Evolutionary conservation across 2,329 filamentous ascomycete species (phyloP).

Genomic region (Blastomyces emzantsi): DNA sequence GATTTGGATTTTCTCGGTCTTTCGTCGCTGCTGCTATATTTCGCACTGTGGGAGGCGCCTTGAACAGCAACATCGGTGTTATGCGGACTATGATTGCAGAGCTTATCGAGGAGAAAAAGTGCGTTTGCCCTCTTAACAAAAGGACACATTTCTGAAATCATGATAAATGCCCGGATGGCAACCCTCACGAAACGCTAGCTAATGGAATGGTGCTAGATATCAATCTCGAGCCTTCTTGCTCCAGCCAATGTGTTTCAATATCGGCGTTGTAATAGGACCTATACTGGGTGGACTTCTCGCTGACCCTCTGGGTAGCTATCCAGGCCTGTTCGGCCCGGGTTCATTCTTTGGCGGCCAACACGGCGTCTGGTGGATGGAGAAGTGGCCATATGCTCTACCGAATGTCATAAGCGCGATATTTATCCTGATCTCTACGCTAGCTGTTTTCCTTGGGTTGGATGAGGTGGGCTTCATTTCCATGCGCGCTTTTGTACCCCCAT

Average conservation of each 20-base stretch:
- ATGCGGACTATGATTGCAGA: conserved; percentile 68
- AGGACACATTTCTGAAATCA: not conserved
- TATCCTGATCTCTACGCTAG: conserved; percentile 46
- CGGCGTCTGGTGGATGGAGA: conserved; percentile 55
- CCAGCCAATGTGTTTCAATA: conserved; percentile 61
- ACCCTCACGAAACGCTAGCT: conserved; percentile 5
- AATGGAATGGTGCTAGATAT: conserved; percentile 26
- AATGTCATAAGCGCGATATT: conserved; percentile 58
- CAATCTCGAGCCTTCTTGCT: conserved; percentile 50
- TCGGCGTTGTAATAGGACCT: conserved; percentile 52
- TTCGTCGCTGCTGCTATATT: conserved; percentile 57
- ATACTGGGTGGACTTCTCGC: conserved; percentile 58
- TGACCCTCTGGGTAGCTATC: conserved; percentile 55
- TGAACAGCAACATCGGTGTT: conserved; percentile 66
- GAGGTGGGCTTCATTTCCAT: conserved; percentile 39
- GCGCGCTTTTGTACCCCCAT: not conserved
- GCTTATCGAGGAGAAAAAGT: conserved; percentile 62
- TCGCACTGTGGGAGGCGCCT: conserved; percentile 54
- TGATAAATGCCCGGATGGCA: not conserved
- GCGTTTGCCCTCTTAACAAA: conserved; percentile 12
- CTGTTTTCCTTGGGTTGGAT: conserved; percentile 56
- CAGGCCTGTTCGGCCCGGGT: conserved; percentile 52
- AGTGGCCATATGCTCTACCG: conserved; percentile 61
- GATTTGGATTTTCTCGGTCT: conserved; percentile 58
- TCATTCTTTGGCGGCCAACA: conserved; percentile 48